Percentiles rank a stretch among this genome's conserved stretches.
Conservation (phyloP, 2,329 filamentous ascomycete genomes). For the Fusarium drepaniforme region DNA sequence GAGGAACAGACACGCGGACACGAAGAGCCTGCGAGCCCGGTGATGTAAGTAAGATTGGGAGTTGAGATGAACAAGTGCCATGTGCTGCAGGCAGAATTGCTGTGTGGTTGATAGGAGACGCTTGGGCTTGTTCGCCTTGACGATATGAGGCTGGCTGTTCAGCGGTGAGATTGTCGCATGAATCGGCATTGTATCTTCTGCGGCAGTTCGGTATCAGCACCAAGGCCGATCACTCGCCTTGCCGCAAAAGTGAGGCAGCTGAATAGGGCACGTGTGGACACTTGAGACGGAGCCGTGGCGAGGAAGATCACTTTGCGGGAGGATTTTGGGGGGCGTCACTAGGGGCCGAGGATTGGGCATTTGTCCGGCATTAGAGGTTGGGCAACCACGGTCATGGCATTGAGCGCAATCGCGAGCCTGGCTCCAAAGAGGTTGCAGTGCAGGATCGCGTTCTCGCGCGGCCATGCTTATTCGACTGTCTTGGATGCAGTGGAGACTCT, state of each 20-base stretch:
- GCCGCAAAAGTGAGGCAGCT: background rate
- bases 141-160: background rate
- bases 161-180: conserved; percentile 12
- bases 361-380: background rate
- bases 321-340: background rate
- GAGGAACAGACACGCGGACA: conserved; percentile 12
- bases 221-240: background rate
- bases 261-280: conserved; percentile 24
- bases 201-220: background rate
- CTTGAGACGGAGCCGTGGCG: conserved; percentile 1
- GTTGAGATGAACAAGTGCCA: conserved; percentile 25
- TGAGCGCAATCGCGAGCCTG: conserved; percentile 13
- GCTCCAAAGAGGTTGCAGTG: conserved; percentile 16
- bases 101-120: conserved; percentile 9
- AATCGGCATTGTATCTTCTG: background rate
- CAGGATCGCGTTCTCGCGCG: conserved; percentile 2
- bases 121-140: conserved; percentile 18
- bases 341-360: conserved; percentile 9
- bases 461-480: conserved; percentile 15
- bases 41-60: conserved; percentile 16
- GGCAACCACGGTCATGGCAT: conserved; percentile 6
- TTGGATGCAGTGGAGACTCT: conserved; percentile 14
- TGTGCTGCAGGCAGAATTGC: conserved; percentile 22
- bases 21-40: conserved; percentile 3
- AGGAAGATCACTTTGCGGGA: conserved; percentile 10